Conservation (phyloP, 2,329 filamentous ascomycete species). For the Tolypocladium paradoxum region DNA sequence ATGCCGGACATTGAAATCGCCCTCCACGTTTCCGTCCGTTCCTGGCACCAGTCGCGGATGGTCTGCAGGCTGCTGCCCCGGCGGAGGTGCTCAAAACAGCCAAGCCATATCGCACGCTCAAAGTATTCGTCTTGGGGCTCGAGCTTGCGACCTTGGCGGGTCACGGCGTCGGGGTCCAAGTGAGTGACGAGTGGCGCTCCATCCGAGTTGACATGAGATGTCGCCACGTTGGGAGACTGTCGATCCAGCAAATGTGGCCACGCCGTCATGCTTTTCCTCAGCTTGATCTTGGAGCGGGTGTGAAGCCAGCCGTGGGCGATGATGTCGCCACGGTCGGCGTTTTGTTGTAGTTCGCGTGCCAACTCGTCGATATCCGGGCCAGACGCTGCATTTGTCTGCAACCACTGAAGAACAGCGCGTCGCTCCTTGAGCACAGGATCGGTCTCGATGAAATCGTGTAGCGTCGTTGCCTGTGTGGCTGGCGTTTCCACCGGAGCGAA, state of each 20-base stretch:
- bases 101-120: slow-evolving; percentile 83
- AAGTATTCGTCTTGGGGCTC: slow-evolving; percentile 79
- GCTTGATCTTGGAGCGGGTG: slow-evolving; percentile 81
- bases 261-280: slow-evolving; percentile 68
- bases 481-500: slow-evolving; percentile 15
- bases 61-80: slow-evolving; percentile 65
- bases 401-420: slow-evolving; percentile 71
- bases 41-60: slow-evolving; percentile 76
- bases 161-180: slow-evolving; percentile 83
- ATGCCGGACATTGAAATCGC: slow-evolving; percentile 71
- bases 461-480: slow-evolving; percentile 27
- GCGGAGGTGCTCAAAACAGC: slow-evolving; percentile 87
- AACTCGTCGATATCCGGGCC: slow-evolving; percentile 65
- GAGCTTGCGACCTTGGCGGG: slow-evolving; percentile 64
- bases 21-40: slow-evolving; percentile 81
- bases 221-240: slow-evolving; percentile 43
- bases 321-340: slow-evolving; percentile 68
- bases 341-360: slow-evolving; percentile 63
- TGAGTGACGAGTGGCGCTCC: slow-evolving; percentile 67
- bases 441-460: slow-evolving; percentile 60
- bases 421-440: slow-evolving; percentile 69
- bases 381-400: slow-evolving; percentile 65
- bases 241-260: slow-evolving; percentile 57
- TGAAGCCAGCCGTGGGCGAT: slow-evolving; percentile 88
- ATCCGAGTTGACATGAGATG: slow-evolving; percentile 45